Percentiles rank a stretch among this genome's conserved stretches.
Evolutionary conservation across 139 green algal species (phyloP).

Genomic region (Micromonas pusilla): DNA sequence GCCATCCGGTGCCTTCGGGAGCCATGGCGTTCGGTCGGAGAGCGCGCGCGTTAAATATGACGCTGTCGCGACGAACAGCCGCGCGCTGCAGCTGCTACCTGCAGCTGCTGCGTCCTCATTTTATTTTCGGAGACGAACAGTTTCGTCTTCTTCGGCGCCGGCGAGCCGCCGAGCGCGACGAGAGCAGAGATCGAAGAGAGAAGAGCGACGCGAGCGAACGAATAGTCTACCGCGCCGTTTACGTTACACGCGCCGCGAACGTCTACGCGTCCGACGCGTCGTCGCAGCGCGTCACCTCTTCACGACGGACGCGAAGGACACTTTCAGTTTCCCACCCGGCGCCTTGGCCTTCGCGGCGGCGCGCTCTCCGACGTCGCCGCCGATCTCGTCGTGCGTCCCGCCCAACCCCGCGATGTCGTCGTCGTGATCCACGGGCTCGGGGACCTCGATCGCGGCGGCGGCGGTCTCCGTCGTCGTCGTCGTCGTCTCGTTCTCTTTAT

Average conservation of each 20-base stretch:
- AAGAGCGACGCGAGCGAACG: neutral
- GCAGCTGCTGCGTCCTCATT: neutral
- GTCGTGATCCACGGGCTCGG: neutral
- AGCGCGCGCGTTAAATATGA: neutral
- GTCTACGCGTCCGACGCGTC: too few species aligned
- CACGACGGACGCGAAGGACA: neutral
- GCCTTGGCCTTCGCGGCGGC: too few species aligned
- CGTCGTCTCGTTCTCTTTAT: neutral
- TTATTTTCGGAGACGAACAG: neutral
- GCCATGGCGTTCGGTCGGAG: neutral
- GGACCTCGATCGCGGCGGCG: neutral
- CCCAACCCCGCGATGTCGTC: neutral
- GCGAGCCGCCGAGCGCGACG: neutral
- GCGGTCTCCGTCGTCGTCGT: neutral
- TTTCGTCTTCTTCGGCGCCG: neutral
- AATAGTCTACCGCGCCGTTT: neutral
- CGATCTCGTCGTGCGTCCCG: neutral
- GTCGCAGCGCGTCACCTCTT: too few species aligned
- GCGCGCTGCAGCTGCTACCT: neutral
- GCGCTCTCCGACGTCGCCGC: neutral
- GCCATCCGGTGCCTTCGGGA: constrained; percentile 48
- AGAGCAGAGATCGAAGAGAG: neutral
- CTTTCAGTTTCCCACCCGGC: neutral
- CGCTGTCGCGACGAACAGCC: neutral
- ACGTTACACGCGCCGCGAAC: neutral